Conservation (phyloP, 257 asterid genomes). For the Anisodus tanguticus region DNA sequence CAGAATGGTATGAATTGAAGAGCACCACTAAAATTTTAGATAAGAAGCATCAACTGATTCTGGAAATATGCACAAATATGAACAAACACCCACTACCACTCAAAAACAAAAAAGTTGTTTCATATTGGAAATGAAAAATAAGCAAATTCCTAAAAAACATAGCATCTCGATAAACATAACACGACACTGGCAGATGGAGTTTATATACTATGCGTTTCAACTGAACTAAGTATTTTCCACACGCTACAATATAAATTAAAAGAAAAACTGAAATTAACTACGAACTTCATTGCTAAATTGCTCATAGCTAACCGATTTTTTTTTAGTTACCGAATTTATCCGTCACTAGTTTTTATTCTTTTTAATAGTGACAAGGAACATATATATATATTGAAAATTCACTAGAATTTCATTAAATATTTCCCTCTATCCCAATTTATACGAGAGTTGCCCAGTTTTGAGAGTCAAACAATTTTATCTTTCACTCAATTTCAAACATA, state of each 20-base stretch:
- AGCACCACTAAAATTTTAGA: constrained; percentile 51
- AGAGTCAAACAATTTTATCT: too few relatives aligned
- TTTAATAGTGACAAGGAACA: background rate
- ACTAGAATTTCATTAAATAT: background rate
- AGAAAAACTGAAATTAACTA: too few relatives aligned
- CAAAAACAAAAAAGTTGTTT: constrained; percentile 40
- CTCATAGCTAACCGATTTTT: too few relatives aligned
- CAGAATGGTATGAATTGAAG: constrained; percentile 51
- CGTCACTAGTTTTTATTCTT: too few relatives aligned
- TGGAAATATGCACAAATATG: constrained; percentile 41
- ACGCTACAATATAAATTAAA: too few relatives aligned
- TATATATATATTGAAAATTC: background rate
- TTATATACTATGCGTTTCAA: background rate
- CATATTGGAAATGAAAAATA: constrained; percentile 38
- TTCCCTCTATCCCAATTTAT: too few relatives aligned
- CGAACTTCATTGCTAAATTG: too few relatives aligned
- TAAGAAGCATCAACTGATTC: constrained; percentile 55
- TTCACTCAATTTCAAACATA: too few relatives aligned
- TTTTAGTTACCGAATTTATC: too few relatives aligned
- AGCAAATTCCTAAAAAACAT: constrained; percentile 32
- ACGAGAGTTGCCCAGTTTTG: too few relatives aligned
- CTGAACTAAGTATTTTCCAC: background rate
- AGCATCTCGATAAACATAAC: constrained; percentile 41
- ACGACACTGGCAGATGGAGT: background rate
- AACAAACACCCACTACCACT: constrained; percentile 53